Evolutionary conservation across 306 rosid genomes (phyloP).

Genomic region (Vicia villosa): DNA sequence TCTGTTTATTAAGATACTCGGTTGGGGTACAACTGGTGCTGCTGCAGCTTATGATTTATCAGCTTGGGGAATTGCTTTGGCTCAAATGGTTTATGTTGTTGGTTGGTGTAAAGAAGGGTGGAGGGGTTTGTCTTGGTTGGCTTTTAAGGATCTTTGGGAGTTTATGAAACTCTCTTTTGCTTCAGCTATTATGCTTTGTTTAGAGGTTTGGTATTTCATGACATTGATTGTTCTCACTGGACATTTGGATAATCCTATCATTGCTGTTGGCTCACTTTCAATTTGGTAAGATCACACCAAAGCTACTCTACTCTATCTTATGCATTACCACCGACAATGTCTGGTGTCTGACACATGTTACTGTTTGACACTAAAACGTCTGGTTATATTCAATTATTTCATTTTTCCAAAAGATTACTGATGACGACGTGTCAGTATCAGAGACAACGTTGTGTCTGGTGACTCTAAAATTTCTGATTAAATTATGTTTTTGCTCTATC

Average conservation of each 20-base stretch:
- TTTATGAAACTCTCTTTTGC: constrained; percentile 82
- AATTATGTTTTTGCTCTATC: constrained; percentile 34
- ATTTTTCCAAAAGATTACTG: no score
- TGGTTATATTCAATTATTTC: no score
- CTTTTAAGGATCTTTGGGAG: constrained; percentile 81
- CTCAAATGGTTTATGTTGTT: constrained; percentile 73
- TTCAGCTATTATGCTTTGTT: constrained; percentile 93
- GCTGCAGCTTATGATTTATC: constrained; percentile 75
- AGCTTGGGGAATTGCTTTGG: constrained; percentile 73
- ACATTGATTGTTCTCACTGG: constrained; percentile 95
- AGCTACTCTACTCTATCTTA: background rate
- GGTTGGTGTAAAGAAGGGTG: constrained; percentile 82
- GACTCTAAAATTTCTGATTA: background rate
- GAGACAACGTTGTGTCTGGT: no score
- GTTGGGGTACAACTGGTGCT: constrained; percentile 83
- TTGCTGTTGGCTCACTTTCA: constrained; percentile 96
- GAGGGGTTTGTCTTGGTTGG: constrained; percentile 88
- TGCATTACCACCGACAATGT: background rate
- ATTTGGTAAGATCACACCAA: constrained; percentile 64
- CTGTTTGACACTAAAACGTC: no score
- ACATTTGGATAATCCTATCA: constrained; percentile 81
- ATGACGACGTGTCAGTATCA: no score
- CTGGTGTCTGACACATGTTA: no score
- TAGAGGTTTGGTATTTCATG: constrained; percentile 98
- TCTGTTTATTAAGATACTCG: constrained; percentile 54